Conservation (phyloP, 106 monocot genomes). For the Ottelia alismoides region DNA sequence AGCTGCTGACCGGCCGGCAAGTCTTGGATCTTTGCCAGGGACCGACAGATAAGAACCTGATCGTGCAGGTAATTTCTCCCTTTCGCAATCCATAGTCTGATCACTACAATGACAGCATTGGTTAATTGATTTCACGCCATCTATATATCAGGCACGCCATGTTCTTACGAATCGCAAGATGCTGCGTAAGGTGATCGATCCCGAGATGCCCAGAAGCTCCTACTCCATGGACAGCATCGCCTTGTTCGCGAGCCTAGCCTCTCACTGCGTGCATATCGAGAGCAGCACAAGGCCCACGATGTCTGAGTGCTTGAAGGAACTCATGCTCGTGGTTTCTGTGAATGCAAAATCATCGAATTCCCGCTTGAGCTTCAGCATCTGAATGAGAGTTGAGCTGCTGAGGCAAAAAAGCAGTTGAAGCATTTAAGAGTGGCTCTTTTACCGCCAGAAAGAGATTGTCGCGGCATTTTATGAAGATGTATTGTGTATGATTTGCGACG, state of each 20-base stretch:
- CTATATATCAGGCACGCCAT: slow-evolving; percentile 40
- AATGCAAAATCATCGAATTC: slow-evolving; percentile 20
- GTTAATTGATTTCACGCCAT: too few relatives aligned
- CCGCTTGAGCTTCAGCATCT: background rate
- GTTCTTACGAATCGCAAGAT: slow-evolving; percentile 44
- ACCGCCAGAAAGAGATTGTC: too few relatives aligned
- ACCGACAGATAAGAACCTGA: slow-evolving; percentile 55
- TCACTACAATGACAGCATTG: too few relatives aligned
- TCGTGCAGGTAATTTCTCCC: slow-evolving; percentile 39
- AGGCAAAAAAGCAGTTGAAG: too few relatives aligned
- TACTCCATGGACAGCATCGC: slow-evolving; percentile 51
- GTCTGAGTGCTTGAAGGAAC: slow-evolving; percentile 60
- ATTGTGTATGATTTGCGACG: too few relatives aligned
- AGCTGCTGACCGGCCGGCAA: slow-evolving; percentile 58
- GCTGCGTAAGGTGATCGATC: slow-evolving; percentile 60
- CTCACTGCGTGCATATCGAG: slow-evolving; percentile 71
- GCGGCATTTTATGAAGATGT: too few relatives aligned
- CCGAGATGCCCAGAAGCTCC: slow-evolving; percentile 42
- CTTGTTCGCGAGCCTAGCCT: slow-evolving; percentile 45
- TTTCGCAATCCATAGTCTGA: too few relatives aligned
- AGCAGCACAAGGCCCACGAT: slow-evolving; percentile 57
- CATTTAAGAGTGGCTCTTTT: background rate
- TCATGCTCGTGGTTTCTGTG: slow-evolving; percentile 37
- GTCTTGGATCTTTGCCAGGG: slow-evolving; percentile 69
- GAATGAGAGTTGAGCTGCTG: too few relatives aligned